Evolutionary conservation across 2,329 filamentous ascomycete species (phyloP).

Genomic region (Penicillium sp.): DNA sequence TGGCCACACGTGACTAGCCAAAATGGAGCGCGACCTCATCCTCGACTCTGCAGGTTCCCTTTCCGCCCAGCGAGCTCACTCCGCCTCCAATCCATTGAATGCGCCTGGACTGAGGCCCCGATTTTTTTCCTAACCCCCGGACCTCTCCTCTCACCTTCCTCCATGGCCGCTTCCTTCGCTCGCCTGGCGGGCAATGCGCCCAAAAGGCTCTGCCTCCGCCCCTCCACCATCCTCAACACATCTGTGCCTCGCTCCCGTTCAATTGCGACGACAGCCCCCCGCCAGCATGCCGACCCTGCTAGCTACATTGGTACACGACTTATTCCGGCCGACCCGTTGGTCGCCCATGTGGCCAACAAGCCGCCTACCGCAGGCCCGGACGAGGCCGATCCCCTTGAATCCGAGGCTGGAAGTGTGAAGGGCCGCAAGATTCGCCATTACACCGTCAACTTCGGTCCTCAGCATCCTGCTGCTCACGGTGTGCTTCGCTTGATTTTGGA

Average conservation of each 20-base stretch:
- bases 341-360: conserved; percentile 51
- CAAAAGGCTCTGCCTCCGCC: conserved; percentile 62
- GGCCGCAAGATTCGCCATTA: conserved; percentile 95
- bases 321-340: conserved; percentile 62
- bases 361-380: conserved; percentile 43
- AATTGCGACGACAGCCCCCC: conserved; percentile 60
- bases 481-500: conserved; percentile 97
- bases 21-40: conserved; percentile 41
- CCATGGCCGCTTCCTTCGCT: conserved; percentile 65
- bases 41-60: conserved; percentile 34
- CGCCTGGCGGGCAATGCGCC: conserved; percentile 64
- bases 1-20: conserved; percentile 38
- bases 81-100: conserved; percentile 37
- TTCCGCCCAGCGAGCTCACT: conserved; percentile 33
- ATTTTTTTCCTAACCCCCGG: conserved; percentile 24
- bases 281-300: conserved; percentile 56
- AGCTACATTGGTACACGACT: conserved; percentile 58
- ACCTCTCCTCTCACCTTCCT: conserved; percentile 21
- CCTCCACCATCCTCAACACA: conserved; percentile 50
- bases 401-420: conserved; percentile 38
- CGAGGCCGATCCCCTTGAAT: conserved; percentile 52
- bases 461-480: conserved; percentile 97
- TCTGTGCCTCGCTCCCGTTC: conserved; percentile 54
- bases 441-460: conserved; percentile 98
- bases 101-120: conserved; percentile 42